Evolutionary conservation across 139 green algal species (phyloP).

Genomic region (Nannochloris sp.): DNA sequence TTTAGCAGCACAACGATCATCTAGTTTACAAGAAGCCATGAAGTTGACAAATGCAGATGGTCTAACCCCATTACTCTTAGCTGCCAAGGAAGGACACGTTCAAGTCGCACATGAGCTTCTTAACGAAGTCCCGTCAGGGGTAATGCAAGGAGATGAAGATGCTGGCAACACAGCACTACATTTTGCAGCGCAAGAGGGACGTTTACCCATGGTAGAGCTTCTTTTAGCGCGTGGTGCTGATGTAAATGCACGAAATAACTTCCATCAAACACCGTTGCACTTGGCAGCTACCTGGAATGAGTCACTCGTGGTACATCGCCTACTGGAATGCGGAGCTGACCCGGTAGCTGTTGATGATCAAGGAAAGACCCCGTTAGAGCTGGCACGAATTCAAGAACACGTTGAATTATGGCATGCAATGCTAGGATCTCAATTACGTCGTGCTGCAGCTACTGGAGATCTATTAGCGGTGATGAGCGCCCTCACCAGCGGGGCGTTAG

Average conservation of each 20-base stretch:
- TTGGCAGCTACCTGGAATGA: background rate
- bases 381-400: background rate
- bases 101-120: background rate
- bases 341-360: background rate
- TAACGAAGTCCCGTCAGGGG: background rate
- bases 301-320: background rate
- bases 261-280: constrained; percentile 1
- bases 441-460: background rate
- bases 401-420: background rate
- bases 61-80: background rate
- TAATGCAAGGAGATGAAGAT: background rate
- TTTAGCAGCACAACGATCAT: background rate
- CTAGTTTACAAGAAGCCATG: background rate
- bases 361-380: background rate
- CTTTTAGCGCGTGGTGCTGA: background rate
- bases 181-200: background rate
- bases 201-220: background rate
- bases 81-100: background rate
- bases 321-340: constrained; percentile 8
- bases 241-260: background rate
- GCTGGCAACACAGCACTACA: background rate
- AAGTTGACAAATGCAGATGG: background rate
- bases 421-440: background rate
- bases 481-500: too few species aligned
- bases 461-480: background rate